phyloP scores from a whole-genome alignment of 129 eudicot species.

The Tagetes erecta region DNA sequence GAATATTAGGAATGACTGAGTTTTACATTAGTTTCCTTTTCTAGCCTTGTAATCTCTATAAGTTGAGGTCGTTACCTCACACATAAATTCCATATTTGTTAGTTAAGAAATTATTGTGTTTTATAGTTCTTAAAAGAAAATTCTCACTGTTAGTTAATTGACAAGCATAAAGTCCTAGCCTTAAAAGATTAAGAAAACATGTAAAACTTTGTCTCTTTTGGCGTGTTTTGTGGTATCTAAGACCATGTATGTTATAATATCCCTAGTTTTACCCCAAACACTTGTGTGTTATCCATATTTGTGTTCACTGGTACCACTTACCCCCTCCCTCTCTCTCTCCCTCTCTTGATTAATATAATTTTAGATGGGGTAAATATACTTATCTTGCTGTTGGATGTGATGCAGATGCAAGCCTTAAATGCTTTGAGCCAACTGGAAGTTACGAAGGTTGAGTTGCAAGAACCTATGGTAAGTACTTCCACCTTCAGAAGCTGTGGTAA shows the following conservation, averaged over 20 bases:
- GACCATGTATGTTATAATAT: not conserved
- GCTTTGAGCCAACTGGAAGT: constrained; percentile 61
- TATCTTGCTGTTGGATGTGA: constrained; percentile 25
- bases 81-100: not conserved
- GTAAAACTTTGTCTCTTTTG: not conserved
- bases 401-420: constrained; percentile 74
- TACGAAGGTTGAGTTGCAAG: constrained; percentile 40
- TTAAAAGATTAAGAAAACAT: not conserved
- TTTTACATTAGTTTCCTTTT: not conserved
- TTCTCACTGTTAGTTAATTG: not conserved
- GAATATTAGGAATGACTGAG: not conserved
- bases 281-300: not conserved
- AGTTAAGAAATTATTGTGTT: not conserved
- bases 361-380: not conserved
- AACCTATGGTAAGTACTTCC: constrained; percentile 37
- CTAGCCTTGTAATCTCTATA: not conserved
- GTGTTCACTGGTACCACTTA: not conserved
- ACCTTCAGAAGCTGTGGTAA: not conserved
- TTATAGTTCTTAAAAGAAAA: not conserved
- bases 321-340: not conserved
- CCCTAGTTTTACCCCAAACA: not conserved
- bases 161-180: not conserved
- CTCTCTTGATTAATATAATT: not conserved
- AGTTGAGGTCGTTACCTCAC: not conserved
- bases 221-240: not conserved